Base-by-base conservation (phyloP, 192 early-diverging fungal genomes). In the Pilobolus umbonatus region DNA sequence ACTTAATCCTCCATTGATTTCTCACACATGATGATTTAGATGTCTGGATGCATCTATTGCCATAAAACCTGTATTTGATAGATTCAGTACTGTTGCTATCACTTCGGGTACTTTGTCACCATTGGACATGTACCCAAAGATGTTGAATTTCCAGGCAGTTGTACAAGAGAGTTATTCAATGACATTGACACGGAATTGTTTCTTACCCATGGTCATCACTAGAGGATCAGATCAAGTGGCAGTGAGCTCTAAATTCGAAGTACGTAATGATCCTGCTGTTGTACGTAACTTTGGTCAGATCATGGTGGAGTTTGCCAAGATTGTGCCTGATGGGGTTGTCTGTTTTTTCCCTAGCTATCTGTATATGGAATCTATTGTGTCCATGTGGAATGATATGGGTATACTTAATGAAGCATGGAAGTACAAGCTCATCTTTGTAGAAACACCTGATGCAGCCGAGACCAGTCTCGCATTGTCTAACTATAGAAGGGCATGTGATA, bases 51-150 rank as follows among this genome's bases (percentile, higher is more conserved):
- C 98, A 0, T 90, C 95, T 1, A 79, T 98, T 49, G 96, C 96
- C 3, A 98, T 99, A 60, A 85, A 84, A 62, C 98, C 98, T 12
- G 88, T 99, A 10, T 98, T 99, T 80, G 85, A 95, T 25, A 81
- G 95, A 15, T 99, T 98, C 75, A 86, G 85, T 53, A 88, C 90
- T 2, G 98, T 99, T 9, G 88, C 98, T 49, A 97, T 99, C 67
- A 99, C 98, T 0, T 98, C 96, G 2, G 98, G 98, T 52, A 99
- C 98, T n/a, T 75, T 99, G 45, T 99, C 98, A 12, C 98, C 98
- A 1, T 78, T 99, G 78, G 93, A 96, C 40, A 90, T 99, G 78
- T 99, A 99, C 58, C 96, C 98, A 22, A 90, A 88, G 55, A 88
- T 99, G 49, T 72, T 99, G 3, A 83, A 90, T 49, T 98, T 99